A percentile compares a stretch with the other conserved stretches of the same genome.
phyloP scores from a whole-genome alignment of 2,329 filamentous ascomycete species.

The Fulvia fulva region DNA sequence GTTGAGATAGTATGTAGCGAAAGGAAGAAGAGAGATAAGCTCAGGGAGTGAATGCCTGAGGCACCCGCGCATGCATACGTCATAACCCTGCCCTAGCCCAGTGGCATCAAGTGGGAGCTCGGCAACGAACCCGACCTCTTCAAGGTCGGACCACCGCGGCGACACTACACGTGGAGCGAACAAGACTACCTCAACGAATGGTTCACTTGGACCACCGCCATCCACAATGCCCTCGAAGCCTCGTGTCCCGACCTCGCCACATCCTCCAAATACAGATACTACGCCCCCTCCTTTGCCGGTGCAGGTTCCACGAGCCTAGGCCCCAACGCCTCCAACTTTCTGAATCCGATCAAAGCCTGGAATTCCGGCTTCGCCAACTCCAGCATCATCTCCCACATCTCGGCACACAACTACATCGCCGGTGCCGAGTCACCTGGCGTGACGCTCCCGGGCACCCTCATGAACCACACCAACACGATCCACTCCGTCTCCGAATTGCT shows the following conservation, averaged over 20 bases:
- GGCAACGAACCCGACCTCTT: conserved; percentile 63
- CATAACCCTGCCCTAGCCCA: no score
- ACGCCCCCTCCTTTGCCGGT: conserved; percentile 58
- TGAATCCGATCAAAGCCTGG: conserved; percentile 50
- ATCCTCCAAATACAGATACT: conserved; percentile 45
- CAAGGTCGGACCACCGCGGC: conserved; percentile 49
- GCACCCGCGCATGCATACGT: no score
- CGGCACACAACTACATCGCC: conserved; percentile 55
- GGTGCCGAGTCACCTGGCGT: conserved; percentile 58
- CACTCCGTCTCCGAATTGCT: conserved; percentile 49
- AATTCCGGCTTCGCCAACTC: conserved; percentile 49
- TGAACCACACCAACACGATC: conserved; percentile 58
- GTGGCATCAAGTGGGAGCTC: no score
- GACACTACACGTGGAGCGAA: conserved; percentile 54
- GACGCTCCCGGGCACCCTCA: conserved; percentile 58
- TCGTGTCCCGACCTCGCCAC: conserved; percentile 50
- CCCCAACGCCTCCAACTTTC: background rate
- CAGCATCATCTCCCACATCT: conserved; percentile 55
- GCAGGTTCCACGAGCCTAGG: conserved; percentile 45
- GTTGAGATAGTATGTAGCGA: no score
- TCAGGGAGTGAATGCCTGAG: no score
- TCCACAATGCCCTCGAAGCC: conserved; percentile 44
- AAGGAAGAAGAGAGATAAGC: no score
- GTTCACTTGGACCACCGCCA: conserved; percentile 52
- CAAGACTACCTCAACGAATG: conserved; percentile 55